Evolutionary conservation across 805 yeast species (phyloP).

Genomic region (Candida caryicola): DNA sequence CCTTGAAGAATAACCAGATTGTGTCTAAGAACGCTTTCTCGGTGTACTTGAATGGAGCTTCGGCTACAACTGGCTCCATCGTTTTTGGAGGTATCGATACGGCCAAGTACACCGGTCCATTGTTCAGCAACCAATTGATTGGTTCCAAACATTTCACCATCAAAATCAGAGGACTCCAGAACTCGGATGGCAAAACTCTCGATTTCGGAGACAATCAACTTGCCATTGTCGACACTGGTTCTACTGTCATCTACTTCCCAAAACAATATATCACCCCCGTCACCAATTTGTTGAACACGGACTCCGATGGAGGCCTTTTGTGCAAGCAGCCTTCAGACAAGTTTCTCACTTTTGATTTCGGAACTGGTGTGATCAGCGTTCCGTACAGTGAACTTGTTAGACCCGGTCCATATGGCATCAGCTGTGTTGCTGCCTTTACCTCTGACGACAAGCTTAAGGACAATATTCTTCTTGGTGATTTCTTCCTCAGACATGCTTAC

Average conservation of each 20-base stretch:
- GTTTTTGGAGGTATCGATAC: slow-evolving; percentile 74
- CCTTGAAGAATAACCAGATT: slow-evolving; percentile 24
- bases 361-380: slow-evolving; percentile 2
- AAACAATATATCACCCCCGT: too few species aligned
- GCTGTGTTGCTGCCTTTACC: slow-evolving; percentile 3
- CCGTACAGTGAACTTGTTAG: slow-evolving; percentile 5
- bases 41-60: slow-evolving; percentile 49
- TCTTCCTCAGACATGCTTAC: slow-evolving; percentile 25
- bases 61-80: slow-evolving; percentile 48
- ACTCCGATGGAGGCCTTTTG: too few species aligned
- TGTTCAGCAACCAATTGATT: slow-evolving; percentile 11
- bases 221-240: slow-evolving; percentile 10
- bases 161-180: too few species aligned
- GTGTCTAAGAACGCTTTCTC: slow-evolving; percentile 54
- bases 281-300: too few species aligned
- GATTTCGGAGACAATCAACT: too few species aligned
- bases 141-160: too few species aligned
- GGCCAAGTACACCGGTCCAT: slow-evolving; percentile 52
- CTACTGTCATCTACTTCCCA: slow-evolving; percentile 8
- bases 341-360: slow-evolving; percentile 3
- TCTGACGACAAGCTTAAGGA: not conserved
- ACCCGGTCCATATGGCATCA: slow-evolving; percentile 1
- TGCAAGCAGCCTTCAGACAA: slow-evolving; percentile 3
- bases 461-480: slow-evolving; percentile 21
- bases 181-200: too few species aligned